Percentiles rank a stretch among this genome's conserved stretches.
Conservation (phyloP, 306 rosid genomes). For the Delonix regia region DNA sequence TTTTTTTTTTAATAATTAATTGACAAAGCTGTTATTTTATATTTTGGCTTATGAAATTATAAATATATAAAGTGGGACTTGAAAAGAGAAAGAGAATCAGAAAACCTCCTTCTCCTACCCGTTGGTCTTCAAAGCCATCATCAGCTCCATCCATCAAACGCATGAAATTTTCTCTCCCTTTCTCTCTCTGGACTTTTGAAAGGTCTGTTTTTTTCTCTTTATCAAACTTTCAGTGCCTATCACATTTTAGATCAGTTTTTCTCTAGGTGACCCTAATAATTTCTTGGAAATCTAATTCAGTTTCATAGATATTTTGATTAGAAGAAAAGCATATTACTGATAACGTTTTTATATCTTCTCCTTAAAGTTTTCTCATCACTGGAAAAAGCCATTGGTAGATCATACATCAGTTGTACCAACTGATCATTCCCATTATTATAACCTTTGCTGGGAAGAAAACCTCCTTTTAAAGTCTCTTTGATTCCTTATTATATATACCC, state of each 20-base stretch:
- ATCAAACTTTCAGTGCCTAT: neutral
- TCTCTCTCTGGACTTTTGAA: conserved; percentile 25
- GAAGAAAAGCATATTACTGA: neutral
- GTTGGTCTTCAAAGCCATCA: conserved; percentile 18
- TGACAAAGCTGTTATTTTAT: neutral
- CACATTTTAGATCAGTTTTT: neutral
- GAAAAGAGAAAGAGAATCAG: neutral
- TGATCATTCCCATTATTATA: neutral
- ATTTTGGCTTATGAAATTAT: neutral
- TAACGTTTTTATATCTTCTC: neutral
- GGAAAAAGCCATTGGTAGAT: neutral
- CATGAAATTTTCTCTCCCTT: neutral
- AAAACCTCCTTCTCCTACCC: neutral
- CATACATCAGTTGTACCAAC: neutral
- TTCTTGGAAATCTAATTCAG: neutral
- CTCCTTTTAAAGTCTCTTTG: neutral
- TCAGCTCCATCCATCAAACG: neutral
- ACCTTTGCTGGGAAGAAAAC: neutral
- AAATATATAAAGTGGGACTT: neutral
- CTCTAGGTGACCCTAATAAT: neutral
- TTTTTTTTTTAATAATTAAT: neutral
- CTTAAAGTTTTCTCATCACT: neutral
- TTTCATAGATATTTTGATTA: conserved; percentile 13
- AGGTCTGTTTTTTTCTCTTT: neutral
- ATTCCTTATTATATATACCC: neutral